phyloP scores from a whole-genome alignment of 2,329 filamentous ascomycete genomes.

The Waltergamsia citrina region DNA sequence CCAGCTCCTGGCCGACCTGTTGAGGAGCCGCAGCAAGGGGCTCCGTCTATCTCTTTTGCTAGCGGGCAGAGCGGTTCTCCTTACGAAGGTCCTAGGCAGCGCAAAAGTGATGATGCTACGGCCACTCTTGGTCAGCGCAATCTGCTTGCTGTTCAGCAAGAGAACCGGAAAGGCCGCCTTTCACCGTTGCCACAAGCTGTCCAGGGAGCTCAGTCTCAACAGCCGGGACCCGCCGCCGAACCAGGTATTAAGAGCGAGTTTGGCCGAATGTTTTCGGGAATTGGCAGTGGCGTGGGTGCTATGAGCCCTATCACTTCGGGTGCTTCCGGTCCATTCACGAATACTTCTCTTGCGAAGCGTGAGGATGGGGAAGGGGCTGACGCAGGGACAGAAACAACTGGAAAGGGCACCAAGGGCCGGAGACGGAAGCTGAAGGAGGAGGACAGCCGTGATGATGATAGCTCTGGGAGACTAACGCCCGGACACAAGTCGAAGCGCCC shows the following conservation, averaged over 20 bases:
- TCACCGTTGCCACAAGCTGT: constrained; percentile 90
- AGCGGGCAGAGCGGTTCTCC: constrained; percentile 28
- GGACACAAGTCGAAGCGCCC: constrained; percentile 51
- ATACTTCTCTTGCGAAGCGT: constrained; percentile 33
- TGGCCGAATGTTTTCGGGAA: constrained; percentile 90
- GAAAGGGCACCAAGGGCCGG: constrained; percentile 40
- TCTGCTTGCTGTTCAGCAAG: constrained; percentile 70
- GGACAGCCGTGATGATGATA: constrained; percentile 58
- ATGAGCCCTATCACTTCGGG: constrained; percentile 39
- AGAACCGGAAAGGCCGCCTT: constrained; percentile 71
- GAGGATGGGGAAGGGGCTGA: constrained; percentile 44
- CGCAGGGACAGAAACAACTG: constrained; percentile 26
- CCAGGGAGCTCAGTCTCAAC: constrained; percentile 78
- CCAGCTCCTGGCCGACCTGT: constrained; percentile 9
- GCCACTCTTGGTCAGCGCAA: constrained; percentile 47
- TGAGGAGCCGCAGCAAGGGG: constrained; percentile 17
- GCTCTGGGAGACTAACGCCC: constrained; percentile 52
- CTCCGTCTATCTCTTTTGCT: constrained; percentile 38
- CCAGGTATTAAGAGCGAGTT: constrained; percentile 92
- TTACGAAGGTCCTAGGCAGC: constrained; percentile 27
- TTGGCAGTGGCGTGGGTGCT: constrained; percentile 50
- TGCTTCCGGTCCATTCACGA: constrained; percentile 35
- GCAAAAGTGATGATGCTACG: constrained; percentile 40
- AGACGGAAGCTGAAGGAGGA: constrained; percentile 72
- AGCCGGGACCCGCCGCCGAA: constrained; percentile 69